Conservation (phyloP, 192 early-diverging fungal species). For the Nowakowskiella sp. region DNA sequence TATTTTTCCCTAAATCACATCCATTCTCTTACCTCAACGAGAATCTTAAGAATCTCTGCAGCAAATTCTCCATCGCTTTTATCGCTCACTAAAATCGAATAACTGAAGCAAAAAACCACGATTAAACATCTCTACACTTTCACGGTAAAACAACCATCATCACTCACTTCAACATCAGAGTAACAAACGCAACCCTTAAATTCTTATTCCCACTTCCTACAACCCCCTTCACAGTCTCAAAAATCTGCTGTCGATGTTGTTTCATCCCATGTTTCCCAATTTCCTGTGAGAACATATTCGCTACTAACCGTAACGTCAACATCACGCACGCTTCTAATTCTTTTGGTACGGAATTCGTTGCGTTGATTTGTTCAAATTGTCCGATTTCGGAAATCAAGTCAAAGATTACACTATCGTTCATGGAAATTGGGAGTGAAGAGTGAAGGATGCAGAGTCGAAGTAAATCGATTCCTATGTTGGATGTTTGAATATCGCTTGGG, state of each 20-base stretch:
- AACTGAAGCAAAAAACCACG: background rate
- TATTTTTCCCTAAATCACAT: background rate
- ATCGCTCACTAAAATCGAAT: too few species aligned
- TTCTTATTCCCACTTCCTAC: conserved; percentile 26
- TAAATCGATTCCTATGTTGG: conserved; percentile 56
- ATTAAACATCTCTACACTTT: background rate
- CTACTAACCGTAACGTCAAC: conserved; percentile 5
- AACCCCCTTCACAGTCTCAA: conserved; percentile 14
- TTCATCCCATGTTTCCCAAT: background rate
- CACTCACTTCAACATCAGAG: conserved; percentile 32
- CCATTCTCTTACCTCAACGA: background rate
- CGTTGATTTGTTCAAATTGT: background rate
- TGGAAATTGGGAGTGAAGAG: conserved; percentile 18
- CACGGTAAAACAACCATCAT: background rate
- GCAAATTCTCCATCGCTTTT: background rate
- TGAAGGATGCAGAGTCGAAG: conserved; percentile 60
- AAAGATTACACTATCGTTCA: background rate
- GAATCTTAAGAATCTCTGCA: background rate
- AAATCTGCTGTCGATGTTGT: conserved; percentile 14
- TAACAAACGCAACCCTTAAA: conserved; percentile 29
- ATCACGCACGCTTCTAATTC: conserved; percentile 6
- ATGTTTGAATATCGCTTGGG: background rate
- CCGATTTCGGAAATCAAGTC: background rate
- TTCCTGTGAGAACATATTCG: background rate
- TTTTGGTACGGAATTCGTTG: too few species aligned